Percentiles rank a stretch among this genome's conserved stretches.
Conservation (phyloP, 2,329 filamentous ascomycete species). For the Pseudogymnoascus sp. region DNA sequence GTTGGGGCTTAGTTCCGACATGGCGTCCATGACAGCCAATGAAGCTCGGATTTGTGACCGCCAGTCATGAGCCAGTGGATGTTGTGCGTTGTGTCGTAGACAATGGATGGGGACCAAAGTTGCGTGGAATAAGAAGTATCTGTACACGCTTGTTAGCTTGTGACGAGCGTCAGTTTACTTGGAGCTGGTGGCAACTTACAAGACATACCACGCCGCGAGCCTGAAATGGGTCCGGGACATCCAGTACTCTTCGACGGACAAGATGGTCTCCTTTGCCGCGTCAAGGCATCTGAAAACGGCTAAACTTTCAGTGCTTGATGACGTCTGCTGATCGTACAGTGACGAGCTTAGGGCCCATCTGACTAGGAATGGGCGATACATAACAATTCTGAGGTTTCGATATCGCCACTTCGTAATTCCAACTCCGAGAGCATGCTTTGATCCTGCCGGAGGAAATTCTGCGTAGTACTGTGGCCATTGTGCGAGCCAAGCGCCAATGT, state of each 20-base stretch:
- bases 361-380: constrained; percentile 17
- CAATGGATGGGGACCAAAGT: constrained; percentile 10
- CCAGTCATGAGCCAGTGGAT: constrained; percentile 12
- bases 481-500: constrained; percentile 14
- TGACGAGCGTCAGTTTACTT: neutral
- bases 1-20: constrained; percentile 14
- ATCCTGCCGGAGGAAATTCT: constrained; percentile 7
- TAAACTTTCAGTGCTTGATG: neutral
- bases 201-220: constrained; percentile 16
- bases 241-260: constrained; percentile 13
- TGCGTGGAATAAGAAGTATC: constrained; percentile 13
- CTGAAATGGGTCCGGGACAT: constrained; percentile 10
- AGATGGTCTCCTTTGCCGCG: constrained; percentile 14
- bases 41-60: constrained; percentile 13
- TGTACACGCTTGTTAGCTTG: neutral
- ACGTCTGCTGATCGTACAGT: neutral
- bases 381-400: constrained; percentile 16
- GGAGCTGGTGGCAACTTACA: constrained; percentile 12
- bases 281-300: constrained; percentile 12
- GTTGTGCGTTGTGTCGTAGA: constrained; percentile 11
- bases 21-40: constrained; percentile 14
- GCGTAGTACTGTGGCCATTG: constrained; percentile 12
- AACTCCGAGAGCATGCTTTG: constrained; percentile 12
- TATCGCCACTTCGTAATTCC: constrained; percentile 17
- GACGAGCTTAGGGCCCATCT: constrained; percentile 11